Conservation (phyloP, 768 basidiomycete species). For the Boletus subparvulus region DNA sequence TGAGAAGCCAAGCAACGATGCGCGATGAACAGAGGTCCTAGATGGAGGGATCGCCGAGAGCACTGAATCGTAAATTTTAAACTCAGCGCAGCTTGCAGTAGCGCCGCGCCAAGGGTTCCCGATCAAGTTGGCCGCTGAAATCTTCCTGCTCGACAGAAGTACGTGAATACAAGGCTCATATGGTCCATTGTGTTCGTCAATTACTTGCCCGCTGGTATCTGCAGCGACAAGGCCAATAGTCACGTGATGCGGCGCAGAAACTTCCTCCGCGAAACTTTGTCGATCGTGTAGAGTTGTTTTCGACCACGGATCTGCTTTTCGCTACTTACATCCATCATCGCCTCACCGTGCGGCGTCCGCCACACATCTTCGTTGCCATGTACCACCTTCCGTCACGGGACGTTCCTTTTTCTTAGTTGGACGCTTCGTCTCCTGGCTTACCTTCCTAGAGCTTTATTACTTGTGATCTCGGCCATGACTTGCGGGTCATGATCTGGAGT, state of each 20-base stretch:
- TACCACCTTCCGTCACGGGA: slow-evolving; percentile 19
- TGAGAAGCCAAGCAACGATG: neutral
- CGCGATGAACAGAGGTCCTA: neutral
- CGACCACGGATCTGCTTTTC: slow-evolving; percentile 17
- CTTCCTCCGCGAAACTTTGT: slow-evolving; percentile 7
- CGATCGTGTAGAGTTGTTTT: slow-evolving; percentile 5
- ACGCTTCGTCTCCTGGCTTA: slow-evolving; percentile 11
- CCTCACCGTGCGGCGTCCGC: slow-evolving; percentile 25
- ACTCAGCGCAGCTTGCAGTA: slow-evolving; percentile 10
- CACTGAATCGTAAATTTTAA: slow-evolving; percentile 22
- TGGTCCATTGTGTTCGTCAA: neutral
- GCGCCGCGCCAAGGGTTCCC: slow-evolving; percentile 21
- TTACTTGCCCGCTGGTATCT: neutral
- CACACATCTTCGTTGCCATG: slow-evolving; percentile 27
- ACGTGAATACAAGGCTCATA: neutral
- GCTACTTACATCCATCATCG: slow-evolving; percentile 9
- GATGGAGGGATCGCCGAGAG: slow-evolving; percentile 1
- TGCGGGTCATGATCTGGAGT: slow-evolving; percentile 28
- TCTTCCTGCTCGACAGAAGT: neutral
- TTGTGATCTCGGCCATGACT: slow-evolving; percentile 16
- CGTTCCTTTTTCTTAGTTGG: slow-evolving; percentile 25
- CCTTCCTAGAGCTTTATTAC: slow-evolving; percentile 18
- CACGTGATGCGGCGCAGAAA: neutral
- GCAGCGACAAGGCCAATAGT: neutral
- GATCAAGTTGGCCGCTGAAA: slow-evolving; percentile 14